A percentile compares a stretch with the other conserved stretches of the same genome.
These are phyloP conservation scores for Colletotrichum lindemuthianum DNA, from an alignment of 2,329 filamentous ascomycete genomes.

Conservation along the genomic window DNA sequence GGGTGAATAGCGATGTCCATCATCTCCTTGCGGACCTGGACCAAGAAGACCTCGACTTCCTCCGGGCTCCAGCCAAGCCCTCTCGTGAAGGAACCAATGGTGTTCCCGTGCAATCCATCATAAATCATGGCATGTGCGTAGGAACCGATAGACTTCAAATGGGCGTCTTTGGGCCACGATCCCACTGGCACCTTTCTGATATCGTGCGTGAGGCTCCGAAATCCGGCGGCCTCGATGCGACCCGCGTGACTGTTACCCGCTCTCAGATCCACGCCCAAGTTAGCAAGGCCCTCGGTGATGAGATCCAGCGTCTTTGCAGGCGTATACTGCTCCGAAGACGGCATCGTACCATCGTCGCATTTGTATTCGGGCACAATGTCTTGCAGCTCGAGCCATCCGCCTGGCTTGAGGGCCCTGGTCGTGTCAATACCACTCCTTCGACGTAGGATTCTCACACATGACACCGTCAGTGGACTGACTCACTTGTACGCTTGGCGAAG, in stretches of 20 bases:
- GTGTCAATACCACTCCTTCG: too few relatives aligned
- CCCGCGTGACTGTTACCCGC: conserved; percentile 44
- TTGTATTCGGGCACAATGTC: conserved; percentile 37
- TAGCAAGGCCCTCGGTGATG: conserved; percentile 44
- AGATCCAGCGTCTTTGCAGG: conserved; percentile 44
- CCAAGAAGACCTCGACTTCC: conserved; percentile 42
- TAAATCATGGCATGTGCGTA: conserved; percentile 37
- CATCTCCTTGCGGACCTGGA: conserved; percentile 41
- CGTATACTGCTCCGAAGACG: conserved; percentile 31
- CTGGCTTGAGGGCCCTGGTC: conserved; percentile 35
- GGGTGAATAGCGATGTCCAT: conserved; percentile 43
- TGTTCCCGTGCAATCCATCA: conserved; percentile 38
- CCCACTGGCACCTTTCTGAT: conserved; percentile 43
- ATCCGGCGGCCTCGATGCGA: conserved; percentile 38
- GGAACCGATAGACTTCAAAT: conserved; percentile 51
- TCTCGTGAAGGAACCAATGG: conserved; percentile 41
- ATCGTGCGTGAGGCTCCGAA: conserved; percentile 42
- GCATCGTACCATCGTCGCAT: conserved; percentile 54
- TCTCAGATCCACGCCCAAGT: conserved; percentile 43
- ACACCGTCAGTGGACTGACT: conserved; percentile 4
- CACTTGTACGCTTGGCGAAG: conserved; percentile 27
- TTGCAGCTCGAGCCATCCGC: conserved; percentile 25
- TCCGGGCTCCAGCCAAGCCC: conserved; percentile 41
- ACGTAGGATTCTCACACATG: neutral
- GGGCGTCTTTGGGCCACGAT: conserved; percentile 51